A percentile compares a stretch with the other conserved stretches of the same genome.
Conservation (phyloP, 2,329 filamentous ascomycete species). For the Zymoseptoria crescenta region DNA sequence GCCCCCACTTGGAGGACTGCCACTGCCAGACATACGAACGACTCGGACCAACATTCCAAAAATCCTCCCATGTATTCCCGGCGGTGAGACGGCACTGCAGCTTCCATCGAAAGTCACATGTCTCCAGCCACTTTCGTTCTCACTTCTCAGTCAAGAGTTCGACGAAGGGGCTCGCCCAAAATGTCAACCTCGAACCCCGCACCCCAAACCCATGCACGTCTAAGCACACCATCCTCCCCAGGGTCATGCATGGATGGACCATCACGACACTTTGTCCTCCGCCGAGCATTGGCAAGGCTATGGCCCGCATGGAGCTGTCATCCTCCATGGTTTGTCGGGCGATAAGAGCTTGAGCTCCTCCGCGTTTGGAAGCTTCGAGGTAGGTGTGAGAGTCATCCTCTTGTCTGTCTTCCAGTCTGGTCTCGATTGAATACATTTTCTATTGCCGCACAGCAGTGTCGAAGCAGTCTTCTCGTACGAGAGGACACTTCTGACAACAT, state of each 20-base stretch:
- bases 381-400: constrained; percentile 7
- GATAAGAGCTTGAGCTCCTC: constrained; percentile 16
- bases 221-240: no score
- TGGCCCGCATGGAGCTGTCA: no score
- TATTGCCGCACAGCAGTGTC: neutral
- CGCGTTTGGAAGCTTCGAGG: constrained; percentile 5
- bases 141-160: no score
- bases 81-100: no score
- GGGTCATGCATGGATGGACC: no score
- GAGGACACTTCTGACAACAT: constrained; percentile 9
- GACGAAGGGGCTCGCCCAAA: neutral
- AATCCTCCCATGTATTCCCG: no score
- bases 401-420: neutral
- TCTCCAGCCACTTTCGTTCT: no score
- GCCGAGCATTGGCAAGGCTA: neutral
- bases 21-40: no score
- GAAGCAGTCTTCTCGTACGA: neutral
- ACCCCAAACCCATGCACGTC: neutral
- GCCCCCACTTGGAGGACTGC: neutral
- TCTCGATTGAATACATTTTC: neutral
- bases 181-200: neutral
- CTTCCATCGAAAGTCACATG: no score
- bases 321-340: neutral
- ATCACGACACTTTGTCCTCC: neutral
- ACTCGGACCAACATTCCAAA: no score